Conservation (phyloP, 2,329 filamentous ascomycete genomes). For the Aspergillus costaricaensis region DNA sequence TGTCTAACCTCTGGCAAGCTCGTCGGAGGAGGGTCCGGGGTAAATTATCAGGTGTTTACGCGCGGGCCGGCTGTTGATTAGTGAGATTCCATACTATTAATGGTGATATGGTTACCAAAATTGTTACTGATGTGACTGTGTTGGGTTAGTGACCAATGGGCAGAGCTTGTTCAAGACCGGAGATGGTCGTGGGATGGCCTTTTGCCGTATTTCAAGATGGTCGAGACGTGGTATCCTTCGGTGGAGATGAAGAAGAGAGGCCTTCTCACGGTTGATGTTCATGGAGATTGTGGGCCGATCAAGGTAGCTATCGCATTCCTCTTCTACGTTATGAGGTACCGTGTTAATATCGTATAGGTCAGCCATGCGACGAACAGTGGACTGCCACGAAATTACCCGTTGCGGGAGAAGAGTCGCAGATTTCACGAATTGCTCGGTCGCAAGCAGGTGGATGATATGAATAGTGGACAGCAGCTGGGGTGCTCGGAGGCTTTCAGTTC, state of each 20-base stretch:
- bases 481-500: constrained; percentile 4
- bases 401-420: background rate
- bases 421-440: background rate
- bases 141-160: background rate
- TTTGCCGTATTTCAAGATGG: constrained; percentile 1
- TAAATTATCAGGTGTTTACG: constrained; percentile 1
- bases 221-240: background rate
- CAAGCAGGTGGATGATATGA: background rate
- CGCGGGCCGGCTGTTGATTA: constrained; percentile 2
- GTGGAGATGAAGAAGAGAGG: background rate
- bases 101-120: background rate
- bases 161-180: background rate
- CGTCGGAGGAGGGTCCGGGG: background rate
- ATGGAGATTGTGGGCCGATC: background rate
- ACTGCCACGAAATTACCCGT: background rate
- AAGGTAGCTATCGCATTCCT: background rate
- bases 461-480: background rate
- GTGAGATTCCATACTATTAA: background rate
- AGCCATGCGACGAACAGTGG: constrained; percentile 4
- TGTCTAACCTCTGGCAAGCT: background rate
- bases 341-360: background rate
- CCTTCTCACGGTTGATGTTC: background rate
- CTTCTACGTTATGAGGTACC: background rate
- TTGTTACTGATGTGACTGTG: background rate
- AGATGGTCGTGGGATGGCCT: background rate